Evolutionary conservation across 331 rosid species (phyloP), one percentile per base, ranked within the genome.

Genomic region (Malus hybrid): DNA sequence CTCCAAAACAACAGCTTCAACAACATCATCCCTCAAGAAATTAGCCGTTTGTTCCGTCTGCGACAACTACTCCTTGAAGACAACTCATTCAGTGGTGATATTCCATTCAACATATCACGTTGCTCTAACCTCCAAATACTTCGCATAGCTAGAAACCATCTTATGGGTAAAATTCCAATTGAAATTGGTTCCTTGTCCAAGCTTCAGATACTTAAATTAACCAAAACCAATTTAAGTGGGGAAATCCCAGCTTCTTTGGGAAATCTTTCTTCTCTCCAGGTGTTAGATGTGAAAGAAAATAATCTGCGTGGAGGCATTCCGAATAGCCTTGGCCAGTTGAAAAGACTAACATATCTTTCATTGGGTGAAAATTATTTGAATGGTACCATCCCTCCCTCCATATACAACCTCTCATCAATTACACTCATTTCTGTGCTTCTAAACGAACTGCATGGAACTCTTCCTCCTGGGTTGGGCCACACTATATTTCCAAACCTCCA

Each of bases 171-270:
- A 50, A 5, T 50, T 50, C 56, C n/a, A 15, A 50, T 15, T 15
- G 19, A 50, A 50, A 50, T 50, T 50, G 56, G 7, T 5, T 50
- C 56, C 4, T 50, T 50, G n/a, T 50, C 56, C 7, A 50, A 50
- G 19, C 56, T 50, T 4, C 19, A 46, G 18, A 7, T 5, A 13
- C 56, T 50, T 13, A 1, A 15, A 3, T 20, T 56, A 6, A 12
- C 13, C 10, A 0, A 1, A 8, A 87, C 81, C 50, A 13, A 61
- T 28, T 30, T 85, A 3, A 39, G 14, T 14, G 91, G 89, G 7
- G 48, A n/a, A 7, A 77, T 88, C 3, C 86, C 92, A 26, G 20
- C 75, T 67, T 74, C 82, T 14, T 29, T 79, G 34, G 87, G 84
- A n/a, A 85, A 85, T 60, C 11, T 86, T 68, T 33, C 76, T 33